These are phyloP conservation scores for Diutina siamensis DNA, from an alignment of 1,139 yeast genomes.

Conservation along the genomic window DNA sequence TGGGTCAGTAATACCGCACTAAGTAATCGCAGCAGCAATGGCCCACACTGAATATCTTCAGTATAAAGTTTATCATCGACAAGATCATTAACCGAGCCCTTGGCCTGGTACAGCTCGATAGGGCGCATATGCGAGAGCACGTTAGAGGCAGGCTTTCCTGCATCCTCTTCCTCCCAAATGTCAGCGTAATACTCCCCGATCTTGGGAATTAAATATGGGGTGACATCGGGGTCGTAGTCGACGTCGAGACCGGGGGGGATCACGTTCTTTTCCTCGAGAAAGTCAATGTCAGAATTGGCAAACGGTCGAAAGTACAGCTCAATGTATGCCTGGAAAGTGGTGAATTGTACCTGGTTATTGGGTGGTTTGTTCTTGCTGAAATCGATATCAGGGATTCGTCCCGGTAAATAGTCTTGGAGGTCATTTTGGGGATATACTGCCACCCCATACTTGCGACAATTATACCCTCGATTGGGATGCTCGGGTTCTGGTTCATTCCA, in stretches of 20 bases:
- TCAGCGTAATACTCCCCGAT: conserved; percentile 75
- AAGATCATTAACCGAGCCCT: conserved; percentile 48
- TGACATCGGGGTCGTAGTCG: conserved; percentile 52
- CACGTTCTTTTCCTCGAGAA: conserved; percentile 50
- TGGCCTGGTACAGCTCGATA: conserved; percentile 40
- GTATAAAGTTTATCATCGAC: conserved; percentile 57
- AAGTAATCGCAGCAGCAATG: conserved; percentile 72
- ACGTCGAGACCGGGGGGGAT: conserved; percentile 42
- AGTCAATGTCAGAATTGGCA: conserved; percentile 69
- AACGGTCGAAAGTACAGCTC: conserved; percentile 77
- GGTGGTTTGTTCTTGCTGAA: conserved; percentile 75
- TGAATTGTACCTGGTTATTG: conserved; percentile 81
- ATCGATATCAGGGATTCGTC: conserved; percentile 77
- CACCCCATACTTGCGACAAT: conserved; percentile 58
- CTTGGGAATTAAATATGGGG: conserved; percentile 71
- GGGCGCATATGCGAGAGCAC: conserved; percentile 25
- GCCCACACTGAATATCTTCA: conserved; percentile 81
- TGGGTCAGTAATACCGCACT: conserved; percentile 65
- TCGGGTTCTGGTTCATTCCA: not conserved
- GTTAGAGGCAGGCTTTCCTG: conserved; percentile 29
- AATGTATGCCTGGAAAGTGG: conserved; percentile 74
- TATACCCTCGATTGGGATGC: not conserved
- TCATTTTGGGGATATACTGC: conserved; percentile 80
- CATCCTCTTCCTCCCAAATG: conserved; percentile 79
- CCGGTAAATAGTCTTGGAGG: conserved; percentile 68